Base-by-base conservation (phyloP, 768 basidiomycete species). In the Psilocybe cubensis region DNA sequence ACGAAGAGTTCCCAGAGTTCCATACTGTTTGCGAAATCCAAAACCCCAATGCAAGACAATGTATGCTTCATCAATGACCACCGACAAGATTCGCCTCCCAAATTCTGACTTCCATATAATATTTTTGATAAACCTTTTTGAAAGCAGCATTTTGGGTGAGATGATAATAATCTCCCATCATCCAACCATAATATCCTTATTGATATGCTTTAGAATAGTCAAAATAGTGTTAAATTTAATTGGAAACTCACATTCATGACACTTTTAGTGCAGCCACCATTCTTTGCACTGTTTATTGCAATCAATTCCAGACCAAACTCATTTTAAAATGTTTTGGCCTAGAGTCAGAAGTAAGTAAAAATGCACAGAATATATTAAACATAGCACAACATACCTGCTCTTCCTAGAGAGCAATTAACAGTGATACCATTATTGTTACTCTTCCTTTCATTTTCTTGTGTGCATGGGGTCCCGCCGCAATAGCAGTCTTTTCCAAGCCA, bases 391-490 rank as follows among this genome's bases (percentile, higher is more conserved):
- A n/a, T n/a, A 63, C 61, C 56, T 59, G 61, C 54, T 79, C 75
- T 0, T 76, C 71, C 20, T 79, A 33, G 0, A 79, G 69, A 0
- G 72, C 71, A 1, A 78, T 61, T 0, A 79, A 57, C 1, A 76
- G 78, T 14, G 74, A 76, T 0, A 79, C 66, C 61, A 78, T 64
- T 4, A 79, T 53, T 0, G 75, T 75, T 0, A 74, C 64, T 52
- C 67, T 70, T 1, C 69, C 70, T 29, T 68, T 59, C 25, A 58
- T 66, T 4, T 20, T 52, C 5, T 63, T 57, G 21, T 68, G 70
- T 0, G 68, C 49, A 55, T 78, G 71, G 2, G 76, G 77, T 0
- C 71, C 77, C 11, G 76, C 76, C 2, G 71, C 76, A 25, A 80
- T 63, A 0, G 65, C 68, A 0, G 78, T 78, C 62, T 79, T 78